Percentiles rank a stretch among this genome's conserved stretches.
Conservation (phyloP, 176 grass and related monocot genomes). For the Canna indica region DNA sequence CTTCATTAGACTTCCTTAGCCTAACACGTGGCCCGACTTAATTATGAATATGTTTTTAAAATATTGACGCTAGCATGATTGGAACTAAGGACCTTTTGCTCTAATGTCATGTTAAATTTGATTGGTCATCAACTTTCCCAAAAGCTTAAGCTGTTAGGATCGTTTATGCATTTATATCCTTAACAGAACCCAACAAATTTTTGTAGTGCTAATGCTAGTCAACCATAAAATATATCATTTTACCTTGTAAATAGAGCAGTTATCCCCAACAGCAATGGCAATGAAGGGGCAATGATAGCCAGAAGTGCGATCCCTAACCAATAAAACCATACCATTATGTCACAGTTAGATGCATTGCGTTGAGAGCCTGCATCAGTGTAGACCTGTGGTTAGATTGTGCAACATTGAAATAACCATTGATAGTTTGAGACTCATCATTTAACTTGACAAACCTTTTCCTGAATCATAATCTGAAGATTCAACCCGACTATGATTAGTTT, state of each 20-base stretch:
- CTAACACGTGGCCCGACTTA: no score
- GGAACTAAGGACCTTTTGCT: no score
- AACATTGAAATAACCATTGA: not conserved
- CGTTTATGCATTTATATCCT: no score
- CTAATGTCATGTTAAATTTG: no score
- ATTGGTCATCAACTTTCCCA: no score
- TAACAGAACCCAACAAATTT: not conserved
- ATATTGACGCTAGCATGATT: no score
- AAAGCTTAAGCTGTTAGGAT: no score
- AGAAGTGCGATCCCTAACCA: constrained; percentile 64
- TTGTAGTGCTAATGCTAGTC: not conserved
- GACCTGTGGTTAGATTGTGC: constrained; percentile 10
- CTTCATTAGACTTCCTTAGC: no score
- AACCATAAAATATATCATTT: constrained; percentile 9
- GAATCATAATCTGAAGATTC: constrained; percentile 44
- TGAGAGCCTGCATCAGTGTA: constrained; percentile 49
- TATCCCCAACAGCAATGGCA: constrained; percentile 54
- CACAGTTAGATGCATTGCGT: constrained; percentile 38
- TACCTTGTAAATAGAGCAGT: constrained; percentile 86
- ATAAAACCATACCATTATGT: constrained; percentile 40
- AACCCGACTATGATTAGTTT: constrained; percentile 24
- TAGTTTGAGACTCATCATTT: not conserved
- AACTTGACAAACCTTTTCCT: constrained; percentile 52
- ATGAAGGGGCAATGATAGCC: constrained; percentile 42
- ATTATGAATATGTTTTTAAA: no score